phyloP scores from a whole-genome alignment of 805 yeast species.

The Starmerella gropengiesseri region DNA sequence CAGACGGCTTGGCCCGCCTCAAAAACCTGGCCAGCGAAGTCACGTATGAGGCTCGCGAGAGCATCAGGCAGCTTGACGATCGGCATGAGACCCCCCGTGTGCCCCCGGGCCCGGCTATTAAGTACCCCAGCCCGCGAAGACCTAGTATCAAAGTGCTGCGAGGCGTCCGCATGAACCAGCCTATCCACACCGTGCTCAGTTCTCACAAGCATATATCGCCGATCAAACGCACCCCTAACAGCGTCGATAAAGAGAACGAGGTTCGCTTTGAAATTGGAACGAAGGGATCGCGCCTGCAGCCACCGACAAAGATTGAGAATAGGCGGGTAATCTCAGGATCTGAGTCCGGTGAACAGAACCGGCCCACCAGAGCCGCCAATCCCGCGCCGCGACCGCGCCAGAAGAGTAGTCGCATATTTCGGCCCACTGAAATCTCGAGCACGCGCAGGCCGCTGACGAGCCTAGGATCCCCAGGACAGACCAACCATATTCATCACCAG shows the following conservation, averaged over 20 bases:
- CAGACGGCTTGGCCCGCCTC: conserved; percentile 6
- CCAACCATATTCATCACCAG: too few relatives aligned
- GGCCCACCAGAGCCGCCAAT: too few relatives aligned
- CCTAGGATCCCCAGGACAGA: not conserved
- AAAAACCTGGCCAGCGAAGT: not conserved
- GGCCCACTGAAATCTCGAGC: conserved; percentile 3
- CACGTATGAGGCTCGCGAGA: not conserved
- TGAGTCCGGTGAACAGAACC: not conserved
- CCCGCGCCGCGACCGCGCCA: not conserved
- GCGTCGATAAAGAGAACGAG: conserved; percentile 7
- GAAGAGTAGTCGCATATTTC: conserved; percentile 3
- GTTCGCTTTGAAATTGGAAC: too few relatives aligned
- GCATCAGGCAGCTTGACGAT: too few relatives aligned
- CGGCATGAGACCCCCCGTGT: too few relatives aligned
- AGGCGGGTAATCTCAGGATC: conserved; percentile 2
- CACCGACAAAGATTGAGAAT: conserved; percentile 12
- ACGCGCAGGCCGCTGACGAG: not conserved
- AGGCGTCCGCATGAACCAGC: conserved; percentile 8
- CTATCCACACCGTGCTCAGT: not conserved
- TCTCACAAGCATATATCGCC: not conserved
- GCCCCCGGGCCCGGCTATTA: too few relatives aligned
- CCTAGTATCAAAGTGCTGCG: conserved; percentile 8
- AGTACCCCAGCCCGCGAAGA: conserved; percentile 11
- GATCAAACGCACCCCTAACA: not conserved
- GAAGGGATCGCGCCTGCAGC: conserved; percentile 7